Base-by-base conservation (phyloP, 2,329 filamentous ascomycete species). In the Aspergillus texensis region DNA sequence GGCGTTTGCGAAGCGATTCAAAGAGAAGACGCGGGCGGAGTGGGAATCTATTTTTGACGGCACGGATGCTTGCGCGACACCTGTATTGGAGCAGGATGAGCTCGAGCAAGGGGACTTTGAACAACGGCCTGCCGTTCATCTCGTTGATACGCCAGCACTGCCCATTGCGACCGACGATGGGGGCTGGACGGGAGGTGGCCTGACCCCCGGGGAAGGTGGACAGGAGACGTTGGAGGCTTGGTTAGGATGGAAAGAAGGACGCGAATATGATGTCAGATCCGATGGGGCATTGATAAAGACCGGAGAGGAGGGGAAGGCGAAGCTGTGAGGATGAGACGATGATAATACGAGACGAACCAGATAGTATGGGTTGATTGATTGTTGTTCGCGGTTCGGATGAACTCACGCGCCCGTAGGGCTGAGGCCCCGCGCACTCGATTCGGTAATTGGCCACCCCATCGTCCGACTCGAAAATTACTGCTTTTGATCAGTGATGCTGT, bases 1-100 rank as follows among this genome's bases (percentile, higher is more conserved):
- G 1, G 74, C 87, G 3, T 90, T 96, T 68, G 84, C 84, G 3
- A 74, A 74, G 4, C 82, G 81, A 0, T 97, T 98, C 77, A 87
- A 84, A 75, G 77, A 81, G 52, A 92, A 88, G 79, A 90, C 90
- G 5, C 84, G 94, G 39, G 74, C 78, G 0, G 90, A 96, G 75
- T 98, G 94, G 94, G 94, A 97, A 78, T 75, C 65, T 4, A 81
- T 96, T 6, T 98, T 97, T 75, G 92, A 96, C 75, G 92, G 91
- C 12, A 95, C 91, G 0, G 94, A 98, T 79, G 94, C 94, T 1
- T 98, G 94, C 77, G 93, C 91, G 67, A 93, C 92, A n/a, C 94
- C 94, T 0, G 91, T 98, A 1, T 81, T 97, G 48, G 89, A 88
- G 39, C 91, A 93, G 68, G 72, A 70, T 0, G 93, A 97, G 78